These are phyloP conservation scores for Fraxinus anomala DNA, from an alignment of 257 asterid genomes.

Conservation along the genomic window DNA sequence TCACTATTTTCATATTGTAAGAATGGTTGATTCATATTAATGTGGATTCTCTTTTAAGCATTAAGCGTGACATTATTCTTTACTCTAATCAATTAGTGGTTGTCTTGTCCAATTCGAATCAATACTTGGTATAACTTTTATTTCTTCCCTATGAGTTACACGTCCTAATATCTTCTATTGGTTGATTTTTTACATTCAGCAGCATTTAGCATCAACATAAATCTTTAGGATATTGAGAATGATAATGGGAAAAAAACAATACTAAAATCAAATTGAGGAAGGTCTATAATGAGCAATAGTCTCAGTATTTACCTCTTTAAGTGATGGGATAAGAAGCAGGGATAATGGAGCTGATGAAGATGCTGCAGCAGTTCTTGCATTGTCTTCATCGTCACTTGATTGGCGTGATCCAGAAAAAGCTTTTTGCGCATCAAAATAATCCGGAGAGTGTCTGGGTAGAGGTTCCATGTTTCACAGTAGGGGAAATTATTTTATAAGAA, in stretches of 20 bases:
- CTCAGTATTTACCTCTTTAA: constrained; percentile 66
- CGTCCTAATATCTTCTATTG: constrained; percentile 2
- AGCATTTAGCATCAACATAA: background rate
- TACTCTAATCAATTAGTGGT: background rate
- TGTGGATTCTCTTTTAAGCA: background rate
- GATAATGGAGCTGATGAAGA: constrained; percentile 73
- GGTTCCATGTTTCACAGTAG: constrained; percentile 26
- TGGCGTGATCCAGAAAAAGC: constrained; percentile 62
- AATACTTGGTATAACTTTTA: background rate
- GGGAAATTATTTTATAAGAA: constrained; percentile 16
- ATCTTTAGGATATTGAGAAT: constrained; percentile 9
- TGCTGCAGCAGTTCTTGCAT: constrained; percentile 62
- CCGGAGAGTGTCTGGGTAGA: constrained; percentile 58
- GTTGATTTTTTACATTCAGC: constrained; percentile 9
- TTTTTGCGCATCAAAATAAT: constrained; percentile 76
- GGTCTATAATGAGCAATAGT: background rate
- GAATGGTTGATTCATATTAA: background rate
- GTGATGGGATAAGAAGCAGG: constrained; percentile 73
- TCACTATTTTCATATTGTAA: background rate
- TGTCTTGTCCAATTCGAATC: background rate
- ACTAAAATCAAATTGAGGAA: constrained; percentile 3
- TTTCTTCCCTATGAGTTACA: constrained; percentile 1
- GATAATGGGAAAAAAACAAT: background rate
- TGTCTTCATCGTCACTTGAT: constrained; percentile 64
- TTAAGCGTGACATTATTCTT: background rate